Base-by-base conservation (phyloP, 768 basidiomycete genomes). In the Hypholoma sublateritium region DNA sequence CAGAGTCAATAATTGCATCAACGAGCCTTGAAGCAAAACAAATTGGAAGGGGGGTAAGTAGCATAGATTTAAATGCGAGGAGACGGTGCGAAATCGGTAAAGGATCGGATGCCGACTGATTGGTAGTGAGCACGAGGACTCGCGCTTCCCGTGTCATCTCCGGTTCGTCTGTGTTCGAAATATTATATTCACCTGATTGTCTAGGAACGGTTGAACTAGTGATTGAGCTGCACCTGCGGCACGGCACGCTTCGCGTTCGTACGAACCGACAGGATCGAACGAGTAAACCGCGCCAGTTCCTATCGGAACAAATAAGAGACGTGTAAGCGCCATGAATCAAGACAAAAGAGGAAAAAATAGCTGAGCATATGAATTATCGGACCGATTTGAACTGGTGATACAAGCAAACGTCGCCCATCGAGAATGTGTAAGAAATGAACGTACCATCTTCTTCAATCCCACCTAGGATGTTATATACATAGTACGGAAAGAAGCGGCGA, bases 211-310 rank as follows among this genome's bases (percentile, higher is more conserved):
- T 67, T 99, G 97, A 6, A 99, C 85, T 21, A 99, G 83, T 47
- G 87, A 83, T 69, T 93, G 90, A n/a, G 95, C 96, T 14, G 95
- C 90, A 49, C 97, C 97, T 47, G 95, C 95, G 37, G 95, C 95
- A 60, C 97, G 88, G 76, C 95, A 98, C 32, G 91, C 85, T 76
- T 97, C 95, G 58, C 97, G 90, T 74, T 98, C 95, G 72, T 99
- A 99, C 47, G 92, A 95, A 24, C 97, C 97, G 32, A 98, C 94
- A 37, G 97, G 97, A 74, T 99, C 97, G 72, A 97, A 99, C n/a
- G 96, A 98, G 80, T 99, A 99, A 28, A 99, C 95, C 9, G 96
- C 93, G 51, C 97, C 97, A 36, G 92, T 85, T 11, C 95, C 94
- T 96, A 69, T 61, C 53, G 55, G 65, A 66, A 62, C 53, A 54